Evolutionary conservation across 371 early-diverging fungal genomes (phyloP).

Genomic region (Actinomucor elegans): DNA sequence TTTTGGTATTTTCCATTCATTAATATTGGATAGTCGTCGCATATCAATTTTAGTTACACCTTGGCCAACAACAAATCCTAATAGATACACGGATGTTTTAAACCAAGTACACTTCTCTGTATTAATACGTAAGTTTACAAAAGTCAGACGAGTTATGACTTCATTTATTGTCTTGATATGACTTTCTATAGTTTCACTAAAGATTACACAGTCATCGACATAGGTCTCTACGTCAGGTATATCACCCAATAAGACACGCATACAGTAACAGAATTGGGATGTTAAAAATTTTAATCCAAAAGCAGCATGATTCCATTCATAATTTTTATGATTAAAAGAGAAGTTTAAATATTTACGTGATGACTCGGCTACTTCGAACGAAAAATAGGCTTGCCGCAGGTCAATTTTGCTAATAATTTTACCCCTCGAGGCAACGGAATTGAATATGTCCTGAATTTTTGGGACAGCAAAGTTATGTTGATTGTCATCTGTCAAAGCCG

Average conservation of each 20-base stretch:
- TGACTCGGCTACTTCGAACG: neutral
- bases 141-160: slow-evolving; percentile 11
- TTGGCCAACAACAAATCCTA: slow-evolving; percentile 9
- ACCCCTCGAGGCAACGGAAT: neutral
- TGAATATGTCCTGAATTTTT: slow-evolving; percentile 6
- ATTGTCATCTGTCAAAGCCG: neutral
- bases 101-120: neutral
- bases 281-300: neutral
- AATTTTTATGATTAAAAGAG: neutral
- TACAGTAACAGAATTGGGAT: neutral
- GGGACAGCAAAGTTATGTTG: neutral
- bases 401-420: neutral
- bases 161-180: neutral
- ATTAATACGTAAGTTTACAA: neutral
- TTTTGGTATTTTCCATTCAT: slow-evolving; percentile 9
- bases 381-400: neutral
- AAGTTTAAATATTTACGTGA: neutral
- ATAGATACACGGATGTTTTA: neutral
- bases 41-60: slow-evolving; percentile 8
- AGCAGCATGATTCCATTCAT: neutral
- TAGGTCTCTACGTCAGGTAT: neutral
- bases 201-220: neutral
- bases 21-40: slow-evolving; percentile 12
- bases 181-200: neutral
- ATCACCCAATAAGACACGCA: neutral